Conservation (phyloP, 495 filamentous ascomycete genomes). For the Tuber calosporum region DNA sequence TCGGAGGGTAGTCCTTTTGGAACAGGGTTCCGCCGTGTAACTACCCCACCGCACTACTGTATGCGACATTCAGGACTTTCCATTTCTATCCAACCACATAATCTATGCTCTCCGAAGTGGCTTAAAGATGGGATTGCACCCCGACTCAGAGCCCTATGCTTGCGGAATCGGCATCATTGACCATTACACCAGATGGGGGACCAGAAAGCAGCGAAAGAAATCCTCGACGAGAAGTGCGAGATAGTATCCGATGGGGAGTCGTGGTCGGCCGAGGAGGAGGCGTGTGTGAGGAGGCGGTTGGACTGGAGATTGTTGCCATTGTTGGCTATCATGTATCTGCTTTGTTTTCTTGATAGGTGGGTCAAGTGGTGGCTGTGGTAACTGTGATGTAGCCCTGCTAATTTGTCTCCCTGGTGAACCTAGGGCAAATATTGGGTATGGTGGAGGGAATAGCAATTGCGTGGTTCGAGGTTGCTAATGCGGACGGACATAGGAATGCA, state of each 20-base stretch:
- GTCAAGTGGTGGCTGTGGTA: neutral
- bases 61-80: neutral
- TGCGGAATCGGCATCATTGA: neutral
- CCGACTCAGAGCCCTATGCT: neutral
- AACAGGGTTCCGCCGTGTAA: too few relatives aligned
- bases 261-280: conserved; percentile 52
- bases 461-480: neutral
- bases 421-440: conserved; percentile 38
- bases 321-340: conserved; percentile 51
- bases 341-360: conserved; percentile 56
- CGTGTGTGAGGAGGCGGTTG: conserved; percentile 48
- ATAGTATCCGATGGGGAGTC: conserved; percentile 7
- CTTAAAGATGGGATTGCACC: neutral
- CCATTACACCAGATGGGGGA: neutral
- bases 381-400: neutral
- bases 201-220: neutral
- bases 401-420: neutral
- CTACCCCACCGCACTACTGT: neutral
- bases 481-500: conserved; percentile 47
- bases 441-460: neutral
- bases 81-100: neutral
- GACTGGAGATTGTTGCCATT: conserved; percentile 51
- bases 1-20: neutral
- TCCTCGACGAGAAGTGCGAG: neutral
- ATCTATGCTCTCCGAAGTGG: neutral